Evolutionary conservation across 371 early-diverging fungal species (phyloP), one percentile per base, ranked within the genome.

Genomic region (Mortierella sp.): DNA sequence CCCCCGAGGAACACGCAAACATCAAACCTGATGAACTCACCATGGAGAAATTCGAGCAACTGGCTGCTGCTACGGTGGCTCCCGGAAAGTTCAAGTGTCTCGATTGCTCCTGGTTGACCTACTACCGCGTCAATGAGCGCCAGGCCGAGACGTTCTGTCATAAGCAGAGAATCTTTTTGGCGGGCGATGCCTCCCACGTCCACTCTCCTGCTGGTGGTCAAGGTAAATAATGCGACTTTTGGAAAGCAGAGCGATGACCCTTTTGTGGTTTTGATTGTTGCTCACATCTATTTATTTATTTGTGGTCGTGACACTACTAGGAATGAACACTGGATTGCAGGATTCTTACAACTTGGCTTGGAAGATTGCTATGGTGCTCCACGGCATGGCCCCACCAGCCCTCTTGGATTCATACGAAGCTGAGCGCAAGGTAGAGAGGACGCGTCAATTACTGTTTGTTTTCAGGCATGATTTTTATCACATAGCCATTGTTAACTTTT

Each of bases 161-260:
- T 44, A 75, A 79, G 39, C 39, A 67, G 14, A 66, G 85, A 6
- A 75, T 87, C 39, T 78, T 87, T 48, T 63, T 89, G 45, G 84
- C 80, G 26, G 89, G 88, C 0, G 89, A 87, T 73, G 87, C 89
- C 0, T 81, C 86, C 14, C 89, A 89, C 68, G 80, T 85, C 4
- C 80, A 85, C 39, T 77, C 78, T 1, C 90, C 88, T 39, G 79
- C 85, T 4, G 87, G 87, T 41, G 89, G 89, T 9, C 79, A 74
- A 64, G 74, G 74, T 74, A 70, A 19, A 37, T 16, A 31, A 22
- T 14, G 34, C 9, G 43, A 43, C 22, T 4, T 9, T 0, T 37
- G 8, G 9, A 34, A 26, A 29, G 31, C 1, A 9, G 31, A 16
- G 6, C 26, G 22, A 37, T 31, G 9, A 61, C 7, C 10, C 22